Evolutionary conservation across 2,329 filamentous ascomycete genomes (phyloP).

Genomic region (Cephalotrichum gorgonifer): DNA sequence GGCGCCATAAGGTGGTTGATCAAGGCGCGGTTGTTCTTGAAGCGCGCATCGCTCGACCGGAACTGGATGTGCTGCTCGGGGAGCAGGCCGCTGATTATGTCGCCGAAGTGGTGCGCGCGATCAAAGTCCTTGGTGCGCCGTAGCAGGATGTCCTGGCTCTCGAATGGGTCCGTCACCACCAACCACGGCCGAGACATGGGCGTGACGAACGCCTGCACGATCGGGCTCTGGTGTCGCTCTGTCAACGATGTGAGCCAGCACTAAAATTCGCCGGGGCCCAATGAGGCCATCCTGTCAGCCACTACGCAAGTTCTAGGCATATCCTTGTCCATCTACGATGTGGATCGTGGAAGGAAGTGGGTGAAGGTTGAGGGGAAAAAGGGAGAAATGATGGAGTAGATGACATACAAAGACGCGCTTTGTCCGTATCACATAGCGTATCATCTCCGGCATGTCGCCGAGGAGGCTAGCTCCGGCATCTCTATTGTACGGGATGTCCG

Average conservation of each 20-base stretch:
- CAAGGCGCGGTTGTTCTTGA: conserved; percentile 21
- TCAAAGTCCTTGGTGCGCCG: conserved; percentile 33
- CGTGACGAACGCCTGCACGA: conserved; percentile 35
- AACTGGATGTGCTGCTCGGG: conserved; percentile 22
- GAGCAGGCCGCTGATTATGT: conserved; percentile 19
- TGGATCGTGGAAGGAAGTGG: not conserved
- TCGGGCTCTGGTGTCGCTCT: conserved; percentile 21
- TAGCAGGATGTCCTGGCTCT: conserved; percentile 32
- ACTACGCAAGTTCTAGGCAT: not conserved
- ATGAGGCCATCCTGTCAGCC: not conserved
- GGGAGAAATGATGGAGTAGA: not conserved
- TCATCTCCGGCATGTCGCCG: conserved; percentile 21
- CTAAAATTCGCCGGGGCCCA: conserved; percentile 6
- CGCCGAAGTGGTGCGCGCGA: conserved; percentile 21
- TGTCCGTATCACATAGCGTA: not conserved
- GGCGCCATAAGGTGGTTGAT: conserved; percentile 26
- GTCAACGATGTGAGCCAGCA: conserved; percentile 18
- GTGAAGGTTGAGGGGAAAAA: conserved; percentile 10
- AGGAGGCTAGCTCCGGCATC: conserved; percentile 22
- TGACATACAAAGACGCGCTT: not conserved
- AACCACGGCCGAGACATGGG: conserved; percentile 31
- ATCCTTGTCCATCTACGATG: not conserved
- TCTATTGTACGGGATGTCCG: conserved; percentile 33
- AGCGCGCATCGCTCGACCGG: conserved; percentile 18
- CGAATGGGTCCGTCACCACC: conserved; percentile 27